Percentiles rank a stretch among this genome's conserved stretches.
Evolutionary conservation across 179 eudicot genomes (phyloP).

Genomic region (Spinacia oleracea): DNA sequence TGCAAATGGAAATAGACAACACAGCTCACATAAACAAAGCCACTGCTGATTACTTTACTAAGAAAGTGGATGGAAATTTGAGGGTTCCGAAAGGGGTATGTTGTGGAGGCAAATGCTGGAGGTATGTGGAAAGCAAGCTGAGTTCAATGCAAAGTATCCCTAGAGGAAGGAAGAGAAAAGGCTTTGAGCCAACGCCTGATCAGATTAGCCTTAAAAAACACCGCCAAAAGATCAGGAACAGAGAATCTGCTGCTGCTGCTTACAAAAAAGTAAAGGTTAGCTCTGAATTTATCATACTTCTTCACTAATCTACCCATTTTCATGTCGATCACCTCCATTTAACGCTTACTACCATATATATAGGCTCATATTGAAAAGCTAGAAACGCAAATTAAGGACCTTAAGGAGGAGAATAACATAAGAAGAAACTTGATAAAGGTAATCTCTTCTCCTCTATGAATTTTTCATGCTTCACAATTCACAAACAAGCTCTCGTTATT

Average conservation of each 20-base stretch:
- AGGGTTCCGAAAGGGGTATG: slow-evolving; percentile 17
- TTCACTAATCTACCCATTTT: background rate
- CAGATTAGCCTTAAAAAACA: slow-evolving; percentile 6
- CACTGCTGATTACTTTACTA: background rate
- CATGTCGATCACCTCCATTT: background rate
- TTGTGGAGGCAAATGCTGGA: slow-evolving; percentile 27
- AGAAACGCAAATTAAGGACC: slow-evolving; percentile 18
- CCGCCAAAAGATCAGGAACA: slow-evolving; percentile 28
- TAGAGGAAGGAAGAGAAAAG: slow-evolving; percentile 26
- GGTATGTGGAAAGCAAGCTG: slow-evolving; percentile 4
- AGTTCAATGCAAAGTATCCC: background rate
- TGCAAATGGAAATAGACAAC: background rate
- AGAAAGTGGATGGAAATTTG: slow-evolving; percentile 10
- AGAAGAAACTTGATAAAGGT: slow-evolving; percentile 36
- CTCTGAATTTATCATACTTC: background rate
- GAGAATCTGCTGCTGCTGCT: slow-evolving; percentile 26
- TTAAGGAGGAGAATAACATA: slow-evolving; percentile 27
- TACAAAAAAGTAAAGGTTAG: slow-evolving; percentile 24
- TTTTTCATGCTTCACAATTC: background rate
- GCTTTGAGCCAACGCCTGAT: slow-evolving; percentile 14
- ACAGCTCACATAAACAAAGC: background rate
- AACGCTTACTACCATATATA: background rate
- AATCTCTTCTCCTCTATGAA: background rate
- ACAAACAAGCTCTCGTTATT: background rate
- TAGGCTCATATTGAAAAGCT: slow-evolving; percentile 24